Evolutionary conservation across 192 early-diverging fungal species (phyloP), one percentile per base, ranked within the genome.

Genomic region (Linnemannia zychae): DNA sequence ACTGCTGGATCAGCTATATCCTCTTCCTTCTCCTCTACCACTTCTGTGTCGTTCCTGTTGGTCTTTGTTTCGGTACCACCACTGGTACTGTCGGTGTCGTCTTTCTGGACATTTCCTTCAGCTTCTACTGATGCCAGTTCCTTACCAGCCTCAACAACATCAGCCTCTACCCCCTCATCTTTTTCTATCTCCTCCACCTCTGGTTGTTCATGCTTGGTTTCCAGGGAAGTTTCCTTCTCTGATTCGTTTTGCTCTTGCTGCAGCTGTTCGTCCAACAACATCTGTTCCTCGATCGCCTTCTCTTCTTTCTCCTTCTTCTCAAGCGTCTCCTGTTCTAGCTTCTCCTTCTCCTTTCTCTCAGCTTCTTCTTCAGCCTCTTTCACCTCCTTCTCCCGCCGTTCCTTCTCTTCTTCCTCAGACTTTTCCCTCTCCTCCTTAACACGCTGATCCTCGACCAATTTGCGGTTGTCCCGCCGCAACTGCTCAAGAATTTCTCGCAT

Each of bases 401-500:
- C 31, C 44, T 37, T 7, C 34, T 74, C 40, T 47, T 86, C 48
- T 9, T 76, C 53, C 16, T 71, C 11, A 33, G 40, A 4, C 60
- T 47, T 24, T 31, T 71, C 24, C 33, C 37, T 31, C 33, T 66
- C n/a, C 49, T 66, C 66, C 63, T 67, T 47, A 13, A 28, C 31
- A 4, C 37, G 60, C 36, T 50, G 37, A 34, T 33, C 60, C 38
- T 73, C 72, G 1, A 5, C 60, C 31, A 74, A 24, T n/a, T 72
- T 36, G 33, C 76, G 63, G 24, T 79, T 75, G 31, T 78, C 78
- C 49, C 63, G 73, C 3, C 34, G 44, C 69, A 86, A 67, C 15
- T 72, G 68, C 24, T 87, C 69, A 28, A 88, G 74, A 50, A 79
- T 87, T 48, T 67, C 40, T 57, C 86, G 87, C 67, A 84, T 89